A percentile compares a stretch with the other conserved stretches of the same genome.
phyloP scores from a whole-genome alignment of 371 early-diverging fungal genomes.

The Actinomortierella wolfii region DNA sequence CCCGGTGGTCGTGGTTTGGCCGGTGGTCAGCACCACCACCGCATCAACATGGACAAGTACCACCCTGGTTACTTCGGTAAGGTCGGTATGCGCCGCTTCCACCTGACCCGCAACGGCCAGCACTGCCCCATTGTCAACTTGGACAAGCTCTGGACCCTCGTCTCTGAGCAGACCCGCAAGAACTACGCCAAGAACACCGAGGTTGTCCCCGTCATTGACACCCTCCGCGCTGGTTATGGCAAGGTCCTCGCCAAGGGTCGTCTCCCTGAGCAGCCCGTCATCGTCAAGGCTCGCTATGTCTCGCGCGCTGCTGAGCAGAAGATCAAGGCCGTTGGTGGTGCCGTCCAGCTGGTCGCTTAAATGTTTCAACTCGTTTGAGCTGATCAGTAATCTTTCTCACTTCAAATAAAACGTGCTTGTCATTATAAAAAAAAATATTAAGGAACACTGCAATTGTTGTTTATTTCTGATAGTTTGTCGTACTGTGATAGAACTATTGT shows the following conservation, averaged over 20 bases:
- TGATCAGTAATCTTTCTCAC: no score
- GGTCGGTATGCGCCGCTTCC: constrained; percentile 99
- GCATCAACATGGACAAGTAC: constrained; percentile 99
- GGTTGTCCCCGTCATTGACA: constrained; percentile 94
- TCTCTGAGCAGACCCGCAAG: constrained; percentile 89
- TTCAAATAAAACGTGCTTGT: no score
- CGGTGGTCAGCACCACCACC: constrained; percentile 99
- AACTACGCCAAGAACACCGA: constrained; percentile 88
- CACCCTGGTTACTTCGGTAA: constrained; percentile 99
- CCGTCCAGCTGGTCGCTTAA: constrained; percentile 55
- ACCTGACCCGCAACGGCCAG: constrained; percentile 93
- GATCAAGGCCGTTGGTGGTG: constrained; percentile 99
- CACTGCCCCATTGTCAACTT: constrained; percentile 92
- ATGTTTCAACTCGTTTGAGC: constrained; percentile 1
- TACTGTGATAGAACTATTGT: no score
- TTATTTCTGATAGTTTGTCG: no score
- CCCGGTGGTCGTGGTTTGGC: constrained; percentile 99
- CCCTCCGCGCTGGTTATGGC: constrained; percentile 91
- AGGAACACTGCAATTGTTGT: no score
- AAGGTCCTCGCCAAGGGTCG: constrained; percentile 98
- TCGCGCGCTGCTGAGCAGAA: constrained; percentile 96
- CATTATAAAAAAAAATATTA: no score
- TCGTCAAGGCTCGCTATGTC: constrained; percentile 98
- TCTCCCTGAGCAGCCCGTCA: constrained; percentile 90
- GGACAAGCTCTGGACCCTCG: constrained; percentile 95